Base-by-base conservation (phyloP, 805 yeast genomes). In the Candida silvicultrix region DNA sequence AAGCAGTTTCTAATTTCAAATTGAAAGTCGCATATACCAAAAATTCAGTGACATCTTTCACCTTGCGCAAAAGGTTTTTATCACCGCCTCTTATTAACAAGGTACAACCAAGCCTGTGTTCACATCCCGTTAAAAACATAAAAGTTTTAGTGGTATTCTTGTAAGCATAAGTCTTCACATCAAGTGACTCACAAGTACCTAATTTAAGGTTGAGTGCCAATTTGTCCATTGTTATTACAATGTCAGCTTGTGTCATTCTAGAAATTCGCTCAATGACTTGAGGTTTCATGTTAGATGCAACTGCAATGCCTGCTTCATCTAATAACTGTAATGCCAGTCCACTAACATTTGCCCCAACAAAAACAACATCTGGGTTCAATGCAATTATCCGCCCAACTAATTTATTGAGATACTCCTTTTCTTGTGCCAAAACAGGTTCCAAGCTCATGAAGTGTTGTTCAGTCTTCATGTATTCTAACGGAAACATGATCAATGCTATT, bases 381-480 rank as follows among this genome's bases (percentile, higher is more conserved):
- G 90, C 81, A 3, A 80, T 70, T 18, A 94, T 78, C 50, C 97
- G 73, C 2, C 84, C 83, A 0, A 89, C 94, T 29, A 92, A 68
- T 56, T 89, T 90, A 45, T 82, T 77, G 40, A 94, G 72, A 57
- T 84, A 92, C 54, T 92, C 97, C 41, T 77, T 70, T 58, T 92
- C 97, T 59, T 94, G 98, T 0, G 92, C 85, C 42, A 88, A 70
- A 1, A 92, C 83, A 1, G 95, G 85, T 47, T 88, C 85, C 46
- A 90, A 68, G 58, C 95, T 85, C 63, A 89, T 80, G 48, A 89
- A 84, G 50, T 81, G 87, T 52, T 85, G 89, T 45, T 84, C 88
- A 37, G 79, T 81, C 49, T 83, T 80, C 48, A 81, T 71, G 54
- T 89, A 94, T 58, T 90, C 98, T 22, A 94, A 67, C 0, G 97